A percentile compares a stretch with the other conserved stretches of the same genome.
Evolutionary conservation across 164 flowering plant species (phyloP).

Genomic region (Vitis rotundifolia): DNA sequence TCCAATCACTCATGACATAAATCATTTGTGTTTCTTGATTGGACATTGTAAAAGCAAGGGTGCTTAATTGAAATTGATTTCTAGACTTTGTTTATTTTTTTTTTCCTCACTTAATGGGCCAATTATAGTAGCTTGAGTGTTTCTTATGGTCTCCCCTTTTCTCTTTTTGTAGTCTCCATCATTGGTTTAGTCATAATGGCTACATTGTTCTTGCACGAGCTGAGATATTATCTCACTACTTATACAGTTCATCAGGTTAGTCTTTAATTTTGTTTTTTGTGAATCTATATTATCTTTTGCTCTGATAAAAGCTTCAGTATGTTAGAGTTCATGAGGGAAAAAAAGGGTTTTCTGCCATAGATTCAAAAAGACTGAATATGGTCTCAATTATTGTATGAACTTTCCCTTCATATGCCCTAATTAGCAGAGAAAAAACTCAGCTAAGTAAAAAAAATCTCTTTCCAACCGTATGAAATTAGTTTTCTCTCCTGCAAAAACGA

Average conservation of each 20-base stretch:
- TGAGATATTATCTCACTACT: constrained; percentile 77
- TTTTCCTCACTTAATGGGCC: neutral
- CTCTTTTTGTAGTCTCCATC: constrained; percentile 63
- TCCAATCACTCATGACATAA: too few species aligned
- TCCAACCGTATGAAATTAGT: too few species aligned
- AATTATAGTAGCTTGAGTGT: constrained; percentile 6
- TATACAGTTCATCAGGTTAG: constrained; percentile 92
- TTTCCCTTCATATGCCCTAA: too few species aligned
- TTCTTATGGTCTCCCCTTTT: constrained; percentile 6
- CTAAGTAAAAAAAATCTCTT: too few species aligned
- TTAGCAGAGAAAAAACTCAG: too few species aligned
- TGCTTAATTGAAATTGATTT: neutral
- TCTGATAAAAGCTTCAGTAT: too few species aligned
- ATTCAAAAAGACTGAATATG: too few species aligned
- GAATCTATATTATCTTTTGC: neutral
- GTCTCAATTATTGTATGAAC: too few species aligned
- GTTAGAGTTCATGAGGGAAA: too few species aligned
- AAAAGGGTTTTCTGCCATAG: too few species aligned
- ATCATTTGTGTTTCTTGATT: neutral
- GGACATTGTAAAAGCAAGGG: neutral
- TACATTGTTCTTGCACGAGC: constrained; percentile 86
- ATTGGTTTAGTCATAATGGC: constrained; percentile 90
- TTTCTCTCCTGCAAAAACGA: too few species aligned
- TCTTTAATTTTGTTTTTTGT: neutral
- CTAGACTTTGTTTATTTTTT: neutral